A percentile compares a stretch with the other conserved stretches of the same genome.
Conservation (phyloP, 495 filamentous ascomycete species). For the Aspergillus saccharolyticus region DNA sequence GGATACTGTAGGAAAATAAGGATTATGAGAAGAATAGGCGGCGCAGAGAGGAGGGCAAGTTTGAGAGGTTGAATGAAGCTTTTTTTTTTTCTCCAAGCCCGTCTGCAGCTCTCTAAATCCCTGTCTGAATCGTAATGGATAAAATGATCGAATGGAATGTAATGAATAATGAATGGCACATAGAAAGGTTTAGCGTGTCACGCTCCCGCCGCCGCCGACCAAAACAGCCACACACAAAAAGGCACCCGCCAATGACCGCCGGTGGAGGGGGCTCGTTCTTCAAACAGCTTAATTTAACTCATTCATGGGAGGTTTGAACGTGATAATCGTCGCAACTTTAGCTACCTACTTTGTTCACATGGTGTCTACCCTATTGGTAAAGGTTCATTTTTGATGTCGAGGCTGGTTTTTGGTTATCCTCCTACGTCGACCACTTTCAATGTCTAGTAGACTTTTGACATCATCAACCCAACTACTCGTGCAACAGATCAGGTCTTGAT, state of each 20-base stretch:
- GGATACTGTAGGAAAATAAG: neutral
- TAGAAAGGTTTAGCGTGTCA: slow-evolving; percentile 25
- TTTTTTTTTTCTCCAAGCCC: slow-evolving; percentile 11
- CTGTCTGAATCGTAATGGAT: neutral
- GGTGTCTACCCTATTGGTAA: too few species aligned
- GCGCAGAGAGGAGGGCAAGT: neutral
- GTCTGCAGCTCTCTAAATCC: slow-evolving; percentile 7
- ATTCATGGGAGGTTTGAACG: too few species aligned
- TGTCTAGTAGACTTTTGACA: slow-evolving; percentile 6
- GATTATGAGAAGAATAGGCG: neutral
- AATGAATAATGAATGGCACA: neutral
- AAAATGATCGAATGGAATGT: slow-evolving; percentile 5
- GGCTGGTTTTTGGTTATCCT: slow-evolving; percentile 12
- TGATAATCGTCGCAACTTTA: too few species aligned
- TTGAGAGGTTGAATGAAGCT: neutral
- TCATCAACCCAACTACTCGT: slow-evolving; percentile 1
- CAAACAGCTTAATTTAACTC: too few species aligned
- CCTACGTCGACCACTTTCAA: neutral
- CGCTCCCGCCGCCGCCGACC: slow-evolving; percentile 17
- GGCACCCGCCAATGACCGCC: slow-evolving; percentile 17
- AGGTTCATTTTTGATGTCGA: slow-evolving; percentile 13
- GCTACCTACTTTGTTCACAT: too few species aligned
- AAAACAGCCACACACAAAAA: slow-evolving; percentile 15
- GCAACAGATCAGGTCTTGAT: slow-evolving; percentile 3
- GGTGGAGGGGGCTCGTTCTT: slow-evolving; percentile 3